Conservation (phyloP, 129 eudicot species). For the Flaveria bidentis region DNA sequence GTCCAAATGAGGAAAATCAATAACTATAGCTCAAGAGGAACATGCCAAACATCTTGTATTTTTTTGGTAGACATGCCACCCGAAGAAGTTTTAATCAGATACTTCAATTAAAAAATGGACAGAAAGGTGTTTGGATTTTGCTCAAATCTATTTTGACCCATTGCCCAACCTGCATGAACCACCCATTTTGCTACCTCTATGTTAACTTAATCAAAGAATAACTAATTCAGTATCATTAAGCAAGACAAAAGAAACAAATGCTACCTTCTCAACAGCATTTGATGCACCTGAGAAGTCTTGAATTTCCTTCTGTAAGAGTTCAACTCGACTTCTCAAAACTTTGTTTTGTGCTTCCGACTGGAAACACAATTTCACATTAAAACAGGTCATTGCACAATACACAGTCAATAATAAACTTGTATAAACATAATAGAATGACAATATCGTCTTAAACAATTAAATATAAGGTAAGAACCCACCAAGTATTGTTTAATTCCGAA, state of each 20-base stretch:
- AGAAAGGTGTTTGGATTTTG: background rate
- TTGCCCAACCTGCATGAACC: background rate
- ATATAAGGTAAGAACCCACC: background rate
- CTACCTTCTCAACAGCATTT: slow-evolving; percentile 54
- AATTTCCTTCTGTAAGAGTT: slow-evolving; percentile 44
- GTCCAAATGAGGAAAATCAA: background rate
- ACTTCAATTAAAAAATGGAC: background rate
- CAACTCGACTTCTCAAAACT: slow-evolving; percentile 44
- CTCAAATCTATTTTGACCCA: background rate
- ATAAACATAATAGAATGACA: background rate
- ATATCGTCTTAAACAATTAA: background rate
- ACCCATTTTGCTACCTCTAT: slow-evolving; percentile 11
- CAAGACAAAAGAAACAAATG: background rate
- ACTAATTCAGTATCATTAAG: background rate
- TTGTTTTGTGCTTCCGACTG: slow-evolving; percentile 57
- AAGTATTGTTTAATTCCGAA: no score
- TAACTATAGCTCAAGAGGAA: no score
- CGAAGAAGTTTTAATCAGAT: background rate
- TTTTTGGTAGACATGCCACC: background rate
- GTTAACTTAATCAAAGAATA: background rate
- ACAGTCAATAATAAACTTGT: slow-evolving; percentile 14
- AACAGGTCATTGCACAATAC: background rate
- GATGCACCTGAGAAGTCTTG: slow-evolving; percentile 42
- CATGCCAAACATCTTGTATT: background rate
- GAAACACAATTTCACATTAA: slow-evolving; percentile 19